Evolutionary conservation across 164 flowering plant genomes (phyloP), one percentile per base, ranked within the genome.

Genomic region (Magnolia sinica): DNA sequence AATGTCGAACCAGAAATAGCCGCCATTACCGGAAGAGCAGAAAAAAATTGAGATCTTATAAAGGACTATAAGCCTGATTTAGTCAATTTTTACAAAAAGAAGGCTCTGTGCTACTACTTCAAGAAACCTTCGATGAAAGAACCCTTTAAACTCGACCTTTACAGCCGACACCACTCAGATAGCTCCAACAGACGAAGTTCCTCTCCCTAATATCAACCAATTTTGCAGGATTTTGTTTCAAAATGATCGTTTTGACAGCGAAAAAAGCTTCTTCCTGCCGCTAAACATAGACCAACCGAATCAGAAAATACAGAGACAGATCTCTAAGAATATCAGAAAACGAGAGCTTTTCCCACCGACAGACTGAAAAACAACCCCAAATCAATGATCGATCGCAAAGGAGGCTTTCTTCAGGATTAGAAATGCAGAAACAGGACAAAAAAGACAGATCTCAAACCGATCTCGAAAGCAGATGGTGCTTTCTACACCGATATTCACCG

Each of bases 1-100:
- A 88, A 22, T 29, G 74, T 74, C 1, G 88, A 79, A 63, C 85
- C 85, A 4, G 89, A 78, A 69, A 71, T 50, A 22, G 84, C 77
- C 78, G 92, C 84, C 94, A 88, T 87, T 74, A 13, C 68, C 27
- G 27, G 27, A 22, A 24, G 45, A 55, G 71, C 31, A 16, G 9
- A 20, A 10, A 59, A 2, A 14, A 5, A 8, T 2, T 55, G 65
- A n/a, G 72, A 74, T 64, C 23, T 64, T 76, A 59, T 31, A 14
- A 37, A 23, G 14, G 59, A 65, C 9, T 65, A 64, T 11, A n/a
- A 23, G 6, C 29, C 31, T 8, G 19, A 3, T 14, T 13, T 19
- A 59, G 14, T 59, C n/a, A 19, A 59, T 13, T 13, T 59, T 59
- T 59, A 59, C n/a, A 59, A 19, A 59, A 19, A 19, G n/a, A 14